Conservation (phyloP, 805 yeast species). For the Saccharomycopsis malanga region DNA sequence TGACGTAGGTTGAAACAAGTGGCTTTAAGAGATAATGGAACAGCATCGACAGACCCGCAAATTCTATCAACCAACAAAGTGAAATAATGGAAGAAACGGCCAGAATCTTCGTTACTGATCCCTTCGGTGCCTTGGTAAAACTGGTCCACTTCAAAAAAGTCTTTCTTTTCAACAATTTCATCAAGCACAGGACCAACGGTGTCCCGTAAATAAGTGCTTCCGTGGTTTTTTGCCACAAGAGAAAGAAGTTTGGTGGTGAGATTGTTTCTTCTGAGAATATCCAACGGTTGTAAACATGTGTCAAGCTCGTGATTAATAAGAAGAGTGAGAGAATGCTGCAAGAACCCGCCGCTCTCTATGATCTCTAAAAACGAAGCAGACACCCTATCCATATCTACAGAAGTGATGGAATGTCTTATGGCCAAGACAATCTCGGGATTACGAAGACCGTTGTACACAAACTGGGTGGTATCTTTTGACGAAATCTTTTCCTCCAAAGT, state of each 20-base stretch:
- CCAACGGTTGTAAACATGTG: slow-evolving; percentile 32
- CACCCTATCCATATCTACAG: slow-evolving; percentile 14
- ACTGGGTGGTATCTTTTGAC: slow-evolving; percentile 1
- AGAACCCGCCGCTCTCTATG: slow-evolving; percentile 6
- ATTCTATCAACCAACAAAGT: slow-evolving; percentile 53
- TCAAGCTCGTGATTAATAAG: slow-evolving; percentile 13
- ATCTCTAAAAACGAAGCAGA: slow-evolving; percentile 9
- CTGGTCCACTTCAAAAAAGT: slow-evolving; percentile 55
- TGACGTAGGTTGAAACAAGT: slow-evolving; percentile 68
- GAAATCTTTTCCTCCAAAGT: slow-evolving; percentile 1
- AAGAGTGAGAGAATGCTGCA: background rate
- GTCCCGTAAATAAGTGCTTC: slow-evolving; percentile 46
- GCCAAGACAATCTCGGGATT: slow-evolving; percentile 40
- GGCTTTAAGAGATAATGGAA: slow-evolving; percentile 68
- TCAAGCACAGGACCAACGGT: slow-evolving; percentile 52
- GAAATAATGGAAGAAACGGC: slow-evolving; percentile 49
- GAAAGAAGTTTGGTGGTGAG: slow-evolving; percentile 75
- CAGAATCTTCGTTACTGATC: slow-evolving; percentile 34
- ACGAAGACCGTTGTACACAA: slow-evolving; percentile 2
- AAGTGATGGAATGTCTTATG: slow-evolving; percentile 1
- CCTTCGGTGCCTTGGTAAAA: slow-evolving; percentile 30
- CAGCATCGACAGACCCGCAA: slow-evolving; percentile 41
- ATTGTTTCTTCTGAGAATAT: slow-evolving; percentile 58
- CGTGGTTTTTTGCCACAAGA: slow-evolving; percentile 61
- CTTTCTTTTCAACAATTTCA: slow-evolving; percentile 40